Conservation (phyloP, 257 asterid genomes). For the Schizonepeta tenuifolia region DNA sequence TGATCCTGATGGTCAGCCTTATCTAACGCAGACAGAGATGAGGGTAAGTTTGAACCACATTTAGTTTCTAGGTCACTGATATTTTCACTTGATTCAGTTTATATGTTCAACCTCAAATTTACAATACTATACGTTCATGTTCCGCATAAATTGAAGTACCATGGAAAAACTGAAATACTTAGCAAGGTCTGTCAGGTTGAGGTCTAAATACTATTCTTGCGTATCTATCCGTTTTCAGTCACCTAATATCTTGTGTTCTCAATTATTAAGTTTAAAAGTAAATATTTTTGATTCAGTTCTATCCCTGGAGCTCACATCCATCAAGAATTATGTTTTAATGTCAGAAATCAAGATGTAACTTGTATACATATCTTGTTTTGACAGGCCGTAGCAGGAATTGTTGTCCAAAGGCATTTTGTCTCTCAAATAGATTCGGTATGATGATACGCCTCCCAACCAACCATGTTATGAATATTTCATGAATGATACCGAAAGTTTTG, state of each 20-base stretch:
- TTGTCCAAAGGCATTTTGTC: slow-evolving; percentile 81
- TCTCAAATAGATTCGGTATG: slow-evolving; percentile 90
- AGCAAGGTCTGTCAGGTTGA: slow-evolving; percentile 4
- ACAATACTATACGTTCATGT: neutral
- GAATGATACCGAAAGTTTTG: neutral
- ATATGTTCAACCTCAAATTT: neutral
- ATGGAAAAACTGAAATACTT: neutral
- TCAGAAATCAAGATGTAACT: slow-evolving; percentile 27
- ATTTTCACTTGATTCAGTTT: slow-evolving; percentile 1
- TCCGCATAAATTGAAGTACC: slow-evolving; percentile 10
- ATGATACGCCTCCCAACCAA: slow-evolving; percentile 8
- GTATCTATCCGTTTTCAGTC: slow-evolving; percentile 5
- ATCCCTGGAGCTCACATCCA: slow-evolving; percentile 12
- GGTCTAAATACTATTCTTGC: neutral
- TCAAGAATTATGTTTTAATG: neutral
- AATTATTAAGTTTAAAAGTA: slow-evolving; percentile 18
- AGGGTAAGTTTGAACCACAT: slow-evolving; percentile 55
- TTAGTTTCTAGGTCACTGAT: slow-evolving; percentile 2
- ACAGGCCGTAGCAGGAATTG: slow-evolving; percentile 89
- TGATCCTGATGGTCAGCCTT: slow-evolving; percentile 93
- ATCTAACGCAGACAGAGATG: slow-evolving; percentile 92
- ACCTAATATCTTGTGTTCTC: neutral
- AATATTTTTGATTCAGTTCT: slow-evolving; percentile 5
- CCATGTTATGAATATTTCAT: slow-evolving; percentile 21
- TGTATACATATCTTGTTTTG: slow-evolving; percentile 27